Evolutionary conservation across 1,139 yeast species (phyloP).

Genomic region (Saccharomyces hybrid): DNA sequence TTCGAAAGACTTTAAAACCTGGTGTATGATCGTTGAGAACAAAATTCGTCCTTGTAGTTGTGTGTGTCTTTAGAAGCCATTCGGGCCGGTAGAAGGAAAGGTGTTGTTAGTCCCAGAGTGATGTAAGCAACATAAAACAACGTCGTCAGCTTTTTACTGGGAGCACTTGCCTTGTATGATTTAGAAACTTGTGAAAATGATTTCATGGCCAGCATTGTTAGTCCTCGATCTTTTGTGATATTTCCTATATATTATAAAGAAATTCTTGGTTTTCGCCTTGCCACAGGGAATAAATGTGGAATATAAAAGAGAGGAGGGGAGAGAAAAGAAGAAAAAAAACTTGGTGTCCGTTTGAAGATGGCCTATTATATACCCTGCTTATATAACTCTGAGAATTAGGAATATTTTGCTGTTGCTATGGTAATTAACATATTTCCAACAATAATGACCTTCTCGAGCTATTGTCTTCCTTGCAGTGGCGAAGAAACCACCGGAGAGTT

Average conservation of each 20-base stretch:
- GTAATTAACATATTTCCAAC: background rate
- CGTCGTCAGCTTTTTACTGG: background rate
- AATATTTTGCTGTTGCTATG: background rate
- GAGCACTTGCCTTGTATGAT: background rate
- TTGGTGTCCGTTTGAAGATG: background rate
- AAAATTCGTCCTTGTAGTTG: conserved; percentile 9
- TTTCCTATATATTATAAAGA: background rate
- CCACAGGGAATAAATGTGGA: background rate
- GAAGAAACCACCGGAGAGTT: background rate
- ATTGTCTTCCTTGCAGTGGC: background rate
- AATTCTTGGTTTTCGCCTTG: background rate
- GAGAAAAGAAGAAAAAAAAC: background rate
- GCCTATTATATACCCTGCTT: background rate
- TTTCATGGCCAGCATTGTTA: background rate
- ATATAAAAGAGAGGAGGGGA: background rate
- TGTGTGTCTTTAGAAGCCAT: conserved; percentile 8
- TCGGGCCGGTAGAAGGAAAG: conserved; percentile 26
- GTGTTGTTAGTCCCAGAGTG: conserved; percentile 24
- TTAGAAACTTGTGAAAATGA: background rate
- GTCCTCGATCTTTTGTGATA: background rate
- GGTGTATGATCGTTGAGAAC: background rate
- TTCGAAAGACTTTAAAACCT: conserved; percentile 11
- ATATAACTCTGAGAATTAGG: background rate
- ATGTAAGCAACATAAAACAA: conserved; percentile 15
- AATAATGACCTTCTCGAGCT: background rate